Conservation (phyloP, 768 basidiomycete genomes). For the Saitozyma podzolica region DNA sequence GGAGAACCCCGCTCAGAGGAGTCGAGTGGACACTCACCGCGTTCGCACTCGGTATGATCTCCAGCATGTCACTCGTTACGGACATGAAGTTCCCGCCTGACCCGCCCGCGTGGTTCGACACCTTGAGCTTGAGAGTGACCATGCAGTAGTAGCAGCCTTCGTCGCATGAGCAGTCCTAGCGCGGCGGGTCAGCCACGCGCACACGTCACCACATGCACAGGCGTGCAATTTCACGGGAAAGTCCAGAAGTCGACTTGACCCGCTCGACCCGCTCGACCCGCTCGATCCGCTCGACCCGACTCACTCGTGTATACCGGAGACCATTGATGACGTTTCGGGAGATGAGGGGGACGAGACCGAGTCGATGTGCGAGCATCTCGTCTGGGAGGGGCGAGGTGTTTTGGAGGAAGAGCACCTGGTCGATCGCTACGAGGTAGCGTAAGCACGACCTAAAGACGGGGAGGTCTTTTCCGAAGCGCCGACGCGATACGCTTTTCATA, state of each 20-base stretch:
- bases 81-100: constrained; percentile 66
- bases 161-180: constrained; percentile 86
- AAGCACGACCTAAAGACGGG: not conserved
- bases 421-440: constrained; percentile 67
- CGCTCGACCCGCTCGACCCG: constrained; percentile 42
- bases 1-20: not conserved
- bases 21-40: constrained; percentile 23
- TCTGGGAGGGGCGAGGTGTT: constrained; percentile 94
- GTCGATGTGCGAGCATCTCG: constrained; percentile 93
- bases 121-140: constrained; percentile 74
- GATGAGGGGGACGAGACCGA: constrained; percentile 88
- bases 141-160: constrained; percentile 83
- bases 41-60: constrained; percentile 37
- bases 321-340: constrained; percentile 86
- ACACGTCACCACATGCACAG: not conserved
- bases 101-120: constrained; percentile 63
- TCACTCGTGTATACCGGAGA: constrained; percentile 58
- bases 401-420: constrained; percentile 86
- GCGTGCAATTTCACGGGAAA: not conserved
- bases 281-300: constrained; percentile 6
- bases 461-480: not conserved
- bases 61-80: constrained; percentile 74
- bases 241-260: constrained; percentile 51
- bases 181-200: not conserved
- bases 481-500: not conserved